These are phyloP conservation scores for Globisporangium echinulatum DNA, from an alignment of 352 stramenopile genomes.

Conservation along the genomic window DNA sequence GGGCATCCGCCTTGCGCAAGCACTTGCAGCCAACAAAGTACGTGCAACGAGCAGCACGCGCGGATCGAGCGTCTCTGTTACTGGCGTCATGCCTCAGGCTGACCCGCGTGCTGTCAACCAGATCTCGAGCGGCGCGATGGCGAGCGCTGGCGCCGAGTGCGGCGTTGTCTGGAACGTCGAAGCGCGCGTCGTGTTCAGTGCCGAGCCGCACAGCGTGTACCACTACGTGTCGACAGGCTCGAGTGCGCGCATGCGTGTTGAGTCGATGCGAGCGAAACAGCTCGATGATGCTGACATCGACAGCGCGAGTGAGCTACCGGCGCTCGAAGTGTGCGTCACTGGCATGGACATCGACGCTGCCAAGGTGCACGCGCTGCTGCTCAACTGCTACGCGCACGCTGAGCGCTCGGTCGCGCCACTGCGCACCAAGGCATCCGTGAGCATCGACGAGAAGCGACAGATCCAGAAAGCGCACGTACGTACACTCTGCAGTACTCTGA, in stretches of 20 bases:
- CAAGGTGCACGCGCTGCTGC: conserved; percentile 47
- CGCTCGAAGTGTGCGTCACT: conserved; percentile 44
- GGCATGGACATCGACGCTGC: conserved; percentile 28
- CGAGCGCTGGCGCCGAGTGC: conserved; percentile 5
- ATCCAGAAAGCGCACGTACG: conserved; percentile 67
- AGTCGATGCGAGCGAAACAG: not conserved
- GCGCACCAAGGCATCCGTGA: conserved; percentile 34
- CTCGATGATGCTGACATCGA: not conserved
- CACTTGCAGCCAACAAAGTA: conserved; percentile 38
- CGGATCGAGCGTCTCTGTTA: conserved; percentile 3
- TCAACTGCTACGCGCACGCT: conserved; percentile 47
- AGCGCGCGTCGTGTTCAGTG: conserved; percentile 37
- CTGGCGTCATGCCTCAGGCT: conserved; percentile 6
- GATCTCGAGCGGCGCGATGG: not conserved
- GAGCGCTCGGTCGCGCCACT: conserved; percentile 32
- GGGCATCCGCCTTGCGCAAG: conserved; percentile 48
- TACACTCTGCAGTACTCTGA: not conserved
- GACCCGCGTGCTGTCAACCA: not conserved
- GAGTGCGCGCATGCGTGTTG: conserved; percentile 25
- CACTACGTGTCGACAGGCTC: conserved; percentile 55
- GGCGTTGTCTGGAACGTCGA: conserved; percentile 53
- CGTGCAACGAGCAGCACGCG: conserved; percentile 7
- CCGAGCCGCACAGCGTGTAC: conserved; percentile 36
- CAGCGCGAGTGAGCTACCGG: not conserved
- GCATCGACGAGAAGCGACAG: conserved; percentile 52